Conservation (phyloP, 2,329 filamentous ascomycete genomes). For the Botrytis galanthina region DNA sequence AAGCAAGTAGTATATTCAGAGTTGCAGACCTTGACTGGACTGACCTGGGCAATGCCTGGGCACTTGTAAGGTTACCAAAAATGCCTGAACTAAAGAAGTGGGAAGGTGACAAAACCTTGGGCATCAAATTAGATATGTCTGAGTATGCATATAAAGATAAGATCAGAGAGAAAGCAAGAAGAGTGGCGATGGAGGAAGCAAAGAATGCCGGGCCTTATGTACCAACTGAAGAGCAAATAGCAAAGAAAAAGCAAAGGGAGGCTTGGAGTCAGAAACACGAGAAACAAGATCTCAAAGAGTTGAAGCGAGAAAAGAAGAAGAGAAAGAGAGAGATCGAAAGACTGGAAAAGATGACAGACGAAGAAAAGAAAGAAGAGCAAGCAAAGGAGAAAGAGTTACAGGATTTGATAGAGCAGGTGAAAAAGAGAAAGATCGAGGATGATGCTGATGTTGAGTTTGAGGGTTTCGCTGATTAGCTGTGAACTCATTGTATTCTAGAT, state of each 20-base stretch:
- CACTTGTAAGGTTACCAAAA: constrained; percentile 78
- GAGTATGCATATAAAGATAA: constrained; percentile 71
- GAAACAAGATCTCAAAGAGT: constrained; percentile 59
- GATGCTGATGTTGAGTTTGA: constrained; percentile 40
- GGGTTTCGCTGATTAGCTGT: constrained; percentile 37
- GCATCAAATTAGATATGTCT: constrained; percentile 64
- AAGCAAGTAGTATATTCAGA: constrained; percentile 88
- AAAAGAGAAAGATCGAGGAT: constrained; percentile 46
- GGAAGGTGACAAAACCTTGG: constrained; percentile 63
- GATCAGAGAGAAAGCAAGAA: constrained; percentile 63
- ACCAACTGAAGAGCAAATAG: constrained; percentile 44
- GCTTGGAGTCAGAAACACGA: constrained; percentile 74
- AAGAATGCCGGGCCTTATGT: constrained; percentile 43
- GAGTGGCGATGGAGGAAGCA: constrained; percentile 52
- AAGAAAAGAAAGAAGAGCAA: constrained; percentile 60
- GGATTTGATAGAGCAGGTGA: constrained; percentile 62
- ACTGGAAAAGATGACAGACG: constrained; percentile 65
- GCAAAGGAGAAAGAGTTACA: constrained; percentile 61
- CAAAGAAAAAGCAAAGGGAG: constrained; percentile 61
- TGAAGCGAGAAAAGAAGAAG: constrained; percentile 62
- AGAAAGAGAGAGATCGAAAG: constrained; percentile 63
- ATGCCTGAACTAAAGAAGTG: constrained; percentile 88
- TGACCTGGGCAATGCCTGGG: constrained; percentile 79
- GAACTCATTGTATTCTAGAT: constrained; percentile 29
- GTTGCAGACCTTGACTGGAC: constrained; percentile 80